Percentiles rank a stretch among this genome's conserved stretches.
These are phyloP conservation scores for Ascosphaera pollenicola DNA, from an alignment of 2,329 filamentous ascomycete species.

Conservation along the genomic window DNA sequence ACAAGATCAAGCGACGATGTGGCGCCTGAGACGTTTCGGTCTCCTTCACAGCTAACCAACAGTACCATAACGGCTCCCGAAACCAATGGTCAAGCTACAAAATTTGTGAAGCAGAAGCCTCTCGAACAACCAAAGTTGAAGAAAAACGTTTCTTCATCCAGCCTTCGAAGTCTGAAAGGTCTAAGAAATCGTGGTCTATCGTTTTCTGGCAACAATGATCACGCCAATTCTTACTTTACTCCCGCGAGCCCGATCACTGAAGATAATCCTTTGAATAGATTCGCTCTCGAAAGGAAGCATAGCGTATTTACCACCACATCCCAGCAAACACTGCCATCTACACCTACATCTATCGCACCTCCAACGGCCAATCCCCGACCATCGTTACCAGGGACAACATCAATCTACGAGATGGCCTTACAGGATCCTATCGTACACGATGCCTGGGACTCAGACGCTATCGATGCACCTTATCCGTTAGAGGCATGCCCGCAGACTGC, in stretches of 20 bases:
- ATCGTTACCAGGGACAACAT: not conserved
- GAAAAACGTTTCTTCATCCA: not conserved
- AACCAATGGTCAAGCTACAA: not conserved
- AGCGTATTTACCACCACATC: not conserved
- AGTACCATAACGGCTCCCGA: not conserved
- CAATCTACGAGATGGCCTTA: not conserved
- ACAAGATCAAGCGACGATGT: not conserved
- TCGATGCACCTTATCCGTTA: constrained; percentile 50
- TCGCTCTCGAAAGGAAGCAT: not conserved
- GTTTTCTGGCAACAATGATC: not conserved
- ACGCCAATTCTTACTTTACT: not conserved
- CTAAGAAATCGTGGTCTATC: not conserved
- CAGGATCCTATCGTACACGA: not conserved
- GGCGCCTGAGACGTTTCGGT: not conserved
- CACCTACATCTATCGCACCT: not conserved
- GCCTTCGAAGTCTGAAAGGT: not conserved
- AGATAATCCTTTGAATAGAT: not conserved
- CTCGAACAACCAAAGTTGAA: not conserved
- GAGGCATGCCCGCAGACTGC: constrained; percentile 83
- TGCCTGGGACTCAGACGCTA: not conserved
- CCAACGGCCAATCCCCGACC: not conserved
- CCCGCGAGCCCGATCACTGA: not conserved
- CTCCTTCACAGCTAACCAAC: not conserved
- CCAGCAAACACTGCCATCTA: not conserved
- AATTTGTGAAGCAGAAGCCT: not conserved